phyloP scores from a whole-genome alignment of 805 yeast species.

The Saturnispora quitensis region DNA sequence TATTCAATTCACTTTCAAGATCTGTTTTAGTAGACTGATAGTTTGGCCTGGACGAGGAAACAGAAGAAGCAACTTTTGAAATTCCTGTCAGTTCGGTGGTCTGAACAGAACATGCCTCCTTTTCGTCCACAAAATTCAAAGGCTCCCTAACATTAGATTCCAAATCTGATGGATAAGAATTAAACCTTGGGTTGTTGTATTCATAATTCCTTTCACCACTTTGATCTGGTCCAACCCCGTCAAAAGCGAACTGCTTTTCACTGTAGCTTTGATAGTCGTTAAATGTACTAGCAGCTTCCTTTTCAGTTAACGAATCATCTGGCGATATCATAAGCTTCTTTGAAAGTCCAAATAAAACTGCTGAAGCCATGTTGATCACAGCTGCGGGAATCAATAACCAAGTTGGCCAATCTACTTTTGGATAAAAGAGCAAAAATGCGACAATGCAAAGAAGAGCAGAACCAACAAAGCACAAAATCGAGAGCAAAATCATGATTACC shows the following conservation, averaged over 20 bases:
- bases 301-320: background rate
- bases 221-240: background rate
- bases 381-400: slow-evolving; percentile 68
- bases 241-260: background rate
- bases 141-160: slow-evolving; percentile 1
- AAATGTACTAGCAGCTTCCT: background rate
- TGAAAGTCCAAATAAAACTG: slow-evolving; percentile 42
- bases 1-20: background rate
- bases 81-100: background rate
- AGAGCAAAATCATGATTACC: slow-evolving; percentile 35
- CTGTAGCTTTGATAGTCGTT: background rate
- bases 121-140: background rate
- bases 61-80: background rate
- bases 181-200: background rate
- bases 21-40: background rate
- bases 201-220: background rate
- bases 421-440: slow-evolving; percentile 49
- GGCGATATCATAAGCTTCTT: slow-evolving; percentile 13
- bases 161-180: background rate
- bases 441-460: slow-evolving; percentile 49
- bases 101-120: background rate
- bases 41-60: background rate
- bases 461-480: slow-evolving; percentile 42
- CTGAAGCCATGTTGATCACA: slow-evolving; percentile 40
- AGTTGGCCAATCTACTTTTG: slow-evolving; percentile 59